These are phyloP conservation scores for Clausena lansium DNA, from an alignment of 345 rosid species.

Conservation along the genomic window DNA sequence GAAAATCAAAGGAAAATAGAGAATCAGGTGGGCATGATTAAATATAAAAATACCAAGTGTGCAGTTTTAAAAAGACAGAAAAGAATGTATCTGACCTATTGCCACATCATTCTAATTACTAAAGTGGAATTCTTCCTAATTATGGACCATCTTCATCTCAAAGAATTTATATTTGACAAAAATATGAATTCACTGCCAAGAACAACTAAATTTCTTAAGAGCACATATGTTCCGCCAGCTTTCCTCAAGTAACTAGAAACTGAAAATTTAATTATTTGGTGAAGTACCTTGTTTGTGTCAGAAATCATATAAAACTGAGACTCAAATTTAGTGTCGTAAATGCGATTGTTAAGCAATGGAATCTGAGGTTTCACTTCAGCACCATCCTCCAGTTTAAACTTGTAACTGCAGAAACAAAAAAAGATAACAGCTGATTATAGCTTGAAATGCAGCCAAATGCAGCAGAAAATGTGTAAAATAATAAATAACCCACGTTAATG, in stretches of 20 bases:
- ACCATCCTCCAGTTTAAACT: constrained; percentile 90
- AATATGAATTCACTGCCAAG: neutral
- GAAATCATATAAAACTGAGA: constrained; percentile 96
- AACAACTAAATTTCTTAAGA: neutral
- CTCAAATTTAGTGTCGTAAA: constrained; percentile 95
- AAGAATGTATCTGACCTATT: constrained; percentile 6
- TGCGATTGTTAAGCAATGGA: constrained; percentile 88
- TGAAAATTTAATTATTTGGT: neutral
- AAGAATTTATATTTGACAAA: neutral
- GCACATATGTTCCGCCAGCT: neutral
- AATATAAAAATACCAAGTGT: constrained; percentile 9
- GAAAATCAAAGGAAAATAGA: neutral
- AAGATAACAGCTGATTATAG: constrained; percentile 1
- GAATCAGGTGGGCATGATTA: constrained; percentile 5
- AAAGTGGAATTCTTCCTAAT: neutral
- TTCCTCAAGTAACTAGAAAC: constrained; percentile 3
- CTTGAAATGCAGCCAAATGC: constrained; percentile 16
- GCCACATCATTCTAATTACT: neutral
- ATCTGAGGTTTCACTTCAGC: constrained; percentile 82
- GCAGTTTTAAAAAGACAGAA: neutral
- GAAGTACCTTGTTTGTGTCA: constrained; percentile 81
- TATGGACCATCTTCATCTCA: constrained; percentile 1
- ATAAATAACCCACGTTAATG: constrained; percentile 61
- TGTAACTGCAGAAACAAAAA: constrained; percentile 61
- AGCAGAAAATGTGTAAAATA: constrained; percentile 12